A percentile compares a stretch with the other conserved stretches of the same genome.
Conservation (phyloP, 2,329 filamentous ascomycete species). For the Scortechinia acanthostroma region DNA sequence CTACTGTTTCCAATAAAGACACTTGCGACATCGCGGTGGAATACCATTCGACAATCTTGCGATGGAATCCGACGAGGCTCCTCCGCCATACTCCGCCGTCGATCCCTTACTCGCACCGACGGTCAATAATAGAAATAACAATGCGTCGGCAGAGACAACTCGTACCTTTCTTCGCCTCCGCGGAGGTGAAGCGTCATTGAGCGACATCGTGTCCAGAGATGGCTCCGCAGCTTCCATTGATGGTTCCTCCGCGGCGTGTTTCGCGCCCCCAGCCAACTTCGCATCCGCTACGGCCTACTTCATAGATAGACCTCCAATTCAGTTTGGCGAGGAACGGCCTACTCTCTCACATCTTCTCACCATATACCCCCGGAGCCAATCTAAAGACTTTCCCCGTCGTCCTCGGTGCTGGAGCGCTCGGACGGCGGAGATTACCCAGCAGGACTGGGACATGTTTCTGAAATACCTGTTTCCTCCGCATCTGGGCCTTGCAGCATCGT, state of each 20-base stretch:
- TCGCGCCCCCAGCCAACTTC: constrained; percentile 4
- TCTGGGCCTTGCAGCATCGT: constrained; percentile 22
- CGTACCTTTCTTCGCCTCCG: no score
- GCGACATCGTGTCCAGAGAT: no score
- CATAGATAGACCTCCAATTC: constrained; percentile 17
- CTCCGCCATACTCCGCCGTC: constrained; percentile 27
- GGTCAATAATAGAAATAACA: no score
- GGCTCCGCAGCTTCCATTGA: constrained; percentile 4
- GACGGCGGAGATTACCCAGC: constrained; percentile 20
- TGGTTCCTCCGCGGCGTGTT: constrained; percentile 3
- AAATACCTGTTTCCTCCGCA: constrained; percentile 28
- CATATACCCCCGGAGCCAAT: constrained; percentile 26
- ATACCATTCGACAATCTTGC: no score
- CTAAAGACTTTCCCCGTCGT: constrained; percentile 27
- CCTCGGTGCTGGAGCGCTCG: constrained; percentile 26
- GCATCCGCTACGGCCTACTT: constrained; percentile 28
- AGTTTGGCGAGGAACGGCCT: constrained; percentile 12
- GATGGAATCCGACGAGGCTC: background rate
- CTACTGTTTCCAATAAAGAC: no score
- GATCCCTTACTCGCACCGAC: constrained; percentile 15
- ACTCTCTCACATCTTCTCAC: constrained; percentile 23
- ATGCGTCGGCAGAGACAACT: no score
- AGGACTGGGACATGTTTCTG: constrained; percentile 32
- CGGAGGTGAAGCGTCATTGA: no score
- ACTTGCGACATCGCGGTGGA: no score